These are phyloP conservation scores for Phytophthora pseudosyringae DNA, from an alignment of 352 stramenopile genomes.

Conservation along the genomic window DNA sequence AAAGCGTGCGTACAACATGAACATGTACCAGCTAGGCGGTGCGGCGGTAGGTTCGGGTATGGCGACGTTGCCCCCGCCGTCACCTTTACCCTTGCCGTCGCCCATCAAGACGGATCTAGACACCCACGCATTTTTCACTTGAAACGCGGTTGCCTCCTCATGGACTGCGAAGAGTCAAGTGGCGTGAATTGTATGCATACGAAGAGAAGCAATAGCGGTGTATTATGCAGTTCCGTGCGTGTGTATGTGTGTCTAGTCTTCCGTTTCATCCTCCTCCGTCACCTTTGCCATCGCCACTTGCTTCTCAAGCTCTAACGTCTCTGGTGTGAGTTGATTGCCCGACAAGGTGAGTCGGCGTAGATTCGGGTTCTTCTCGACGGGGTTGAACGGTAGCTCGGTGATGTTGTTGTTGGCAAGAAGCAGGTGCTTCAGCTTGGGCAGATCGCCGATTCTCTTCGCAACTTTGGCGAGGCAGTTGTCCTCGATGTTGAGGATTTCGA, in stretches of 20 bases:
- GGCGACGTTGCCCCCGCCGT: slow-evolving; percentile 38
- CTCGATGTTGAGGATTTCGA: slow-evolving; percentile 88
- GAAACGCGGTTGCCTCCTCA: slow-evolving; percentile 11
- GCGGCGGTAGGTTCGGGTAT: slow-evolving; percentile 22
- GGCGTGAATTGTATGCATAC: slow-evolving; percentile 18
- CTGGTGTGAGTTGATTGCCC: slow-evolving; percentile 68
- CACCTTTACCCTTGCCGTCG: slow-evolving; percentile 69
- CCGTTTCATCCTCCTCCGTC: slow-evolving; percentile 58
- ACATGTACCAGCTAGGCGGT: slow-evolving; percentile 32
- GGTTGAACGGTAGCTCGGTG: slow-evolving; percentile 81
- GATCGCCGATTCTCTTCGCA: slow-evolving; percentile 80
- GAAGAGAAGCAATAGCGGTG: slow-evolving; percentile 26
- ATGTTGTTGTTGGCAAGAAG: slow-evolving; percentile 88
- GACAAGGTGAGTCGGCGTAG: slow-evolving; percentile 82
- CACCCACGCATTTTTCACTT: slow-evolving; percentile 88
- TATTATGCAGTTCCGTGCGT: slow-evolving; percentile 22
- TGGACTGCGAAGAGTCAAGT: background rate
- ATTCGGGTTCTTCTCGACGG: slow-evolving; percentile 67
- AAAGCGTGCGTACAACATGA: slow-evolving; percentile 34
- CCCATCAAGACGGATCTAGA: slow-evolving; percentile 88
- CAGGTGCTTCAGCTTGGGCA: slow-evolving; percentile 83
- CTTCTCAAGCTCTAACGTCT: slow-evolving; percentile 71
- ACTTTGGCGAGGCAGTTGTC: slow-evolving; percentile 86
- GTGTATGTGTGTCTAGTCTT: slow-evolving; percentile 22
- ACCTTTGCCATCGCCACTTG: slow-evolving; percentile 64